Conservation (phyloP, 2,329 filamentous ascomycete genomes). For the Waltergamsia citrina region DNA sequence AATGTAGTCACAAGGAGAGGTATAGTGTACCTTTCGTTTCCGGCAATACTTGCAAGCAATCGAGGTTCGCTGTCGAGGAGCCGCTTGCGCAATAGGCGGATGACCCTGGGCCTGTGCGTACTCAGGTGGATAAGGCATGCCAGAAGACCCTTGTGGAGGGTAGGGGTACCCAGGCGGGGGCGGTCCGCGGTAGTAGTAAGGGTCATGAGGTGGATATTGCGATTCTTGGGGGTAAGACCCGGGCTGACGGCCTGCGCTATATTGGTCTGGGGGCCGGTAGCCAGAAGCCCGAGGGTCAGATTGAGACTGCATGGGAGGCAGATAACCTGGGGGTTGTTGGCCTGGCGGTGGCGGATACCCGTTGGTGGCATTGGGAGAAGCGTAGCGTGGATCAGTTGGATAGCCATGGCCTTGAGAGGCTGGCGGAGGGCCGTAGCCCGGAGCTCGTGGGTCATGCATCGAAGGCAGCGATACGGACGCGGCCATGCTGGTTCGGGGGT, state of each 20-base stretch:
- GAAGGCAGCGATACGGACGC: slow-evolving; percentile 36
- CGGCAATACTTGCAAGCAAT: slow-evolving; percentile 52
- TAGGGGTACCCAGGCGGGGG: slow-evolving; percentile 13
- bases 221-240: slow-evolving; percentile 20
- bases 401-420: slow-evolving; percentile 21
- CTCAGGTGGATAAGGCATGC: slow-evolving; percentile 16
- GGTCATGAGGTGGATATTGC: slow-evolving; percentile 17
- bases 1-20: background rate
- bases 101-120: slow-evolving; percentile 20
- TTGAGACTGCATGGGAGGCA: slow-evolving; percentile 27
- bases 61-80: slow-evolving; percentile 48
- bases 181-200: slow-evolving; percentile 22
- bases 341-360: slow-evolving; percentile 31
- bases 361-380: slow-evolving; percentile 33
- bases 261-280: slow-evolving; percentile 30
- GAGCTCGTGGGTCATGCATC: slow-evolving; percentile 34
- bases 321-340: slow-evolving; percentile 19
- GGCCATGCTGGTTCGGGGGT: slow-evolving; percentile 26
- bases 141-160: slow-evolving; percentile 12
- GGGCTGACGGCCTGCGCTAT: slow-evolving; percentile 23
- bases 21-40: slow-evolving; percentile 43
- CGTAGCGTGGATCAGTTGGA: slow-evolving; percentile 25
- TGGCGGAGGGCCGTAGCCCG: slow-evolving; percentile 21
- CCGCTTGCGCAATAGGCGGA: slow-evolving; percentile 36
- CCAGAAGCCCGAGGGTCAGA: slow-evolving; percentile 20